Conservation (phyloP, 1,284 basidiomycete genomes). For the Phenoliferia sp. region DNA sequence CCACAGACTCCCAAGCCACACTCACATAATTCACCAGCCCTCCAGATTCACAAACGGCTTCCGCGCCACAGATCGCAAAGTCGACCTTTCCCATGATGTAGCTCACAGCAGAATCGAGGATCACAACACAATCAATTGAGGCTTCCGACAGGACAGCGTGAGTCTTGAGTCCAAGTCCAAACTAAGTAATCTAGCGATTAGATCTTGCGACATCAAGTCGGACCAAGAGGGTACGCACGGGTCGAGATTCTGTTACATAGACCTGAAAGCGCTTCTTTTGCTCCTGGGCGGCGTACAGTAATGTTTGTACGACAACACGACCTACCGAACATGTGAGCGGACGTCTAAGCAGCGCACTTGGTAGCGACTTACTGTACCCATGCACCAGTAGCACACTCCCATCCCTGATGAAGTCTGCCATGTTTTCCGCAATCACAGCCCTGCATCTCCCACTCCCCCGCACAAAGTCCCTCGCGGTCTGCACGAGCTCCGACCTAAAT, state of each 20-base stretch:
- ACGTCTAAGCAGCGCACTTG: background rate
- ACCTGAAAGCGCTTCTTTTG: constrained; percentile 86
- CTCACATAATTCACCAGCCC: constrained; percentile 70
- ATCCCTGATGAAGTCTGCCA: constrained; percentile 87
- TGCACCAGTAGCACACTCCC: constrained; percentile 59
- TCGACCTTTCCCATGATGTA: constrained; percentile 96
- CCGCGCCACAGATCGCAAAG: constrained; percentile 90
- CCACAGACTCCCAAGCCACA: constrained; percentile 1
- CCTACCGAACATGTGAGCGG: constrained; percentile 23
- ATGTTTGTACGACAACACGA: constrained; percentile 86
- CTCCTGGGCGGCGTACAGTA: constrained; percentile 74
- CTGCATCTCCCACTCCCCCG: constrained; percentile 55
- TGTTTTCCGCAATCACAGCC: constrained; percentile 82
- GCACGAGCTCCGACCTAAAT: constrained; percentile 73
- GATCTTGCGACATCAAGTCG: background rate
- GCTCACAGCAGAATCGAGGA: constrained; percentile 92
- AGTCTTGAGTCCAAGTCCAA: constrained; percentile 68
- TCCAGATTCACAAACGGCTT: constrained; percentile 64
- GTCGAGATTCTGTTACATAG: constrained; percentile 93
- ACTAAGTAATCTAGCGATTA: constrained; percentile 26
- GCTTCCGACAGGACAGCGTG: constrained; percentile 72
- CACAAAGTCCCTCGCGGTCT: constrained; percentile 60
- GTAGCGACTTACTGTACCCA: background rate
- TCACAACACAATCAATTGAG: constrained; percentile 89
- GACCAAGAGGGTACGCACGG: constrained; percentile 52